Conservation (phyloP, 2,329 filamentous ascomycete genomes). For the Grosmannia clavigera region DNA sequence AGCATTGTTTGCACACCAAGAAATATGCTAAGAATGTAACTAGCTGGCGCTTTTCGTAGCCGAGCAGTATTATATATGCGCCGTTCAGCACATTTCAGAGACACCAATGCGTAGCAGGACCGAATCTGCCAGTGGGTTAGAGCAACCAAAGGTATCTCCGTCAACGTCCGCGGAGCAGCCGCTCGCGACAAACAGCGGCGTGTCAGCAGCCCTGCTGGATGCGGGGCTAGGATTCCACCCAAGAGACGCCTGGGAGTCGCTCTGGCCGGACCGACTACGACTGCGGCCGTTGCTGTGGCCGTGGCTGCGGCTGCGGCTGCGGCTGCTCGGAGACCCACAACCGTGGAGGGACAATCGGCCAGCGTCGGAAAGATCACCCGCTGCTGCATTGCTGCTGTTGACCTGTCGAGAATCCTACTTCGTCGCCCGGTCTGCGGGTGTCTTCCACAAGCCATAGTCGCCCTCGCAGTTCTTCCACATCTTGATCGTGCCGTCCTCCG, state of each 20-base stretch:
- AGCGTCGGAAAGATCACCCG: neutral
- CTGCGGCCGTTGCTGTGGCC: neutral
- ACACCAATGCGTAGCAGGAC: neutral
- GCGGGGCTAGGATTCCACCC: constrained; percentile 1
- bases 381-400: neutral
- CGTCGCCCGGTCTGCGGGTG: constrained; percentile 23
- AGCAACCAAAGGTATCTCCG: neutral
- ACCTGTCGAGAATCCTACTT: constrained; percentile 23
- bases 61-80: too few relatives aligned
- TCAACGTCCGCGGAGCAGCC: neutral
- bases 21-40: too few relatives aligned
- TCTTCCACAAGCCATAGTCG: constrained; percentile 51
- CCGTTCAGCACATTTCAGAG: too few relatives aligned
- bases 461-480: constrained; percentile 64
- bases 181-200: neutral
- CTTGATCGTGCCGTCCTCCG: constrained; percentile 96
- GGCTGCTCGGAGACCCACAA: constrained; percentile 1
- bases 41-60: too few relatives aligned
- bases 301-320: neutral
- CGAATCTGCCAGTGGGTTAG: neutral
- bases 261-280: constrained; percentile 4
- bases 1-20: too few relatives aligned
- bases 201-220: constrained; percentile 1
- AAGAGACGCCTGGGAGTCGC: neutral
- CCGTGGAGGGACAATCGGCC: neutral